phyloP scores from a whole-genome alignment of 2,329 filamentous ascomycete genomes.

The Fusarium drepaniforme region DNA sequence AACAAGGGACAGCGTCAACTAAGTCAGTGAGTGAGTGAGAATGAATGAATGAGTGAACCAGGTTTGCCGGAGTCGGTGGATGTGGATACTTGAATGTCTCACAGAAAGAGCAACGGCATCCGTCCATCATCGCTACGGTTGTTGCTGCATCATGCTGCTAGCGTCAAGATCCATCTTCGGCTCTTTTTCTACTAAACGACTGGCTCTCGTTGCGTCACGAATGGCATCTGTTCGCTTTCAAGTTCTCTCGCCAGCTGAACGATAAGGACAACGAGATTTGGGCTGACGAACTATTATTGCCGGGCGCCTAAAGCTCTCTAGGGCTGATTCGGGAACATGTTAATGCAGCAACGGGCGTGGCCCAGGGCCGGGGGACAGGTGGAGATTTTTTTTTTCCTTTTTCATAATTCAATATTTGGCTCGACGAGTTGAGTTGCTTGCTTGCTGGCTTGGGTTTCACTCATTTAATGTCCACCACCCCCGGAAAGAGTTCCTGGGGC shows the following conservation, averaged over 20 bases:
- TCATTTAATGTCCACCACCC: constrained; percentile 9
- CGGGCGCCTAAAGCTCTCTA: constrained; percentile 10
- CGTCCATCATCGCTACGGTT: background rate
- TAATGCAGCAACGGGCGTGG: constrained; percentile 9
- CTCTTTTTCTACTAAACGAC: background rate
- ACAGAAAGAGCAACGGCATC: constrained; percentile 13
- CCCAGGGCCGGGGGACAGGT: constrained; percentile 5
- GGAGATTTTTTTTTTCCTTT: background rate
- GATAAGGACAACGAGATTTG: background rate
- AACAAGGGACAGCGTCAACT: background rate
- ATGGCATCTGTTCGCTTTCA: background rate
- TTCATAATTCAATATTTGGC: constrained; percentile 6
- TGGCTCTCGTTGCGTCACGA: background rate
- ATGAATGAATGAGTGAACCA: constrained; percentile 18
- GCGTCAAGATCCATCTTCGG: constrained; percentile 10
- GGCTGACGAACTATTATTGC: background rate
- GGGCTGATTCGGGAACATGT: constrained; percentile 18
- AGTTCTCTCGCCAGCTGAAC: background rate
- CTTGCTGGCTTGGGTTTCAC: background rate
- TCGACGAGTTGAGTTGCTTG: background rate
- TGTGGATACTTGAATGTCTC: constrained; percentile 29
- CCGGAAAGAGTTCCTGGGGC: background rate
- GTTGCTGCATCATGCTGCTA: constrained; percentile 21
- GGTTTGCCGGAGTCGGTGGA: constrained; percentile 18
- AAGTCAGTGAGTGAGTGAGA: constrained; percentile 8